A percentile compares a stretch with the other conserved stretches of the same genome.
phyloP scores from a whole-genome alignment of 176 grass and related monocot species.

The Carex pumila region DNA sequence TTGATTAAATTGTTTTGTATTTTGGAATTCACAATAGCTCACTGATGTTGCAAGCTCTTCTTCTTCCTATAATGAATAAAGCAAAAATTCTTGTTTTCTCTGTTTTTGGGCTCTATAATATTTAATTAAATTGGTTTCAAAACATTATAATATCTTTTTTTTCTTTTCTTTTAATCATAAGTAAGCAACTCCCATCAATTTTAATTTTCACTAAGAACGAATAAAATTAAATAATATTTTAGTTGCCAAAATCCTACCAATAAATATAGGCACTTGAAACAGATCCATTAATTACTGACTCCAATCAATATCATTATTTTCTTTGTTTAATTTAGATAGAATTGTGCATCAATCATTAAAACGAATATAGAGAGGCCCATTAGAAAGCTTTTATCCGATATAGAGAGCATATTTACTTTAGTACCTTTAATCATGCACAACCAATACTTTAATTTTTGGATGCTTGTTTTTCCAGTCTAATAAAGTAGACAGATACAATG shows the following conservation, averaged over 20 bases:
- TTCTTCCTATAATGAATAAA: neutral
- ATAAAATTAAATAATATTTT: neutral
- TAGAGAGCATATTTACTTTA: neutral
- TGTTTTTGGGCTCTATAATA: neutral
- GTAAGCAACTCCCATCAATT: neutral
- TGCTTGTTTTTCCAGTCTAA: neutral
- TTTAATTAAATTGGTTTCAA: neutral
- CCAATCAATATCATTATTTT: neutral
- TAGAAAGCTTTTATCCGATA: neutral
- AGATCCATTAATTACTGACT: neutral
- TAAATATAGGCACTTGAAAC: neutral
- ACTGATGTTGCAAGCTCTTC: neutral
- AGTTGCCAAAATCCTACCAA: neutral
- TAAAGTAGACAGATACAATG: neutral
- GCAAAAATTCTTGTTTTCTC: neutral
- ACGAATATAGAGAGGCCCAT: too few relatives aligned
- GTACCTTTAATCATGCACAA: slow-evolving; percentile 8
- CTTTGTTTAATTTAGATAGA: neutral
- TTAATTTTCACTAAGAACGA: neutral
- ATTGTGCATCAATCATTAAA: neutral
- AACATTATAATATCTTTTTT: neutral
- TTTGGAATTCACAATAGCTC: neutral
- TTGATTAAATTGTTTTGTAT: neutral
- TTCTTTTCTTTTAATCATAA: too few relatives aligned
- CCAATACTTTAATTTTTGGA: neutral